Percentiles rank a stretch among this genome's conserved stretches.
Conservation (phyloP, 345 rosid genomes). For the Orychophragmus violaceus region DNA sequence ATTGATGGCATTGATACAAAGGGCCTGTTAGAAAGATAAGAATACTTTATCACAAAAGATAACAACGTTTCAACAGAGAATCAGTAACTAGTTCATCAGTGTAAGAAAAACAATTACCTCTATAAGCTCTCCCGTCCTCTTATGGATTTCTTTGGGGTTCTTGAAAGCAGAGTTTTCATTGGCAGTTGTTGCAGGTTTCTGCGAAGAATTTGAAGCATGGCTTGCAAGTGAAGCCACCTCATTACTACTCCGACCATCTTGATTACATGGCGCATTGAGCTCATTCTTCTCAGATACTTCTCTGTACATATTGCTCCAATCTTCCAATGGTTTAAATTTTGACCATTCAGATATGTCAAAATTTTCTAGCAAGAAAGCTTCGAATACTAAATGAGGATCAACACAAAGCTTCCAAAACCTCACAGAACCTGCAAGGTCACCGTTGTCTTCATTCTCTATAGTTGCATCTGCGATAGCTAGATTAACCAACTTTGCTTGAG, state of each 20-base stretch:
- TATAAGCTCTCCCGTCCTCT: slow-evolving; percentile 81
- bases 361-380: slow-evolving; percentile 54
- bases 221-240: slow-evolving; percentile 35
- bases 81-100: slow-evolving; percentile 17
- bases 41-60: slow-evolving; percentile 13
- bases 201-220: slow-evolving; percentile 46
- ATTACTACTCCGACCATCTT: slow-evolving; percentile 32
- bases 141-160: slow-evolving; percentile 58
- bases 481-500: slow-evolving; percentile 37
- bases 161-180: slow-evolving; percentile 48
- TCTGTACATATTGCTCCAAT: slow-evolving; percentile 54
- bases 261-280: slow-evolving; percentile 26
- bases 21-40: slow-evolving; percentile 50
- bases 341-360: slow-evolving; percentile 41
- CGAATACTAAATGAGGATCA: slow-evolving; percentile 53
- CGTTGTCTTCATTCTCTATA: slow-evolving; percentile 32
- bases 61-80: background rate
- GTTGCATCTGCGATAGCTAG: slow-evolving; percentile 32
- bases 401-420: slow-evolving; percentile 62
- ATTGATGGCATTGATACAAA: slow-evolving; percentile 62
- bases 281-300: slow-evolving; percentile 33
- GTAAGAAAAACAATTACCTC: slow-evolving; percentile 47
- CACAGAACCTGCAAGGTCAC: slow-evolving; percentile 32
- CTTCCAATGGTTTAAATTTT: slow-evolving; percentile 34
- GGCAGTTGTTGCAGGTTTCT: slow-evolving; percentile 35